These are phyloP conservation scores for Yarrowia divulgata DNA, from an alignment of 805 yeast species.

Conservation along the genomic window DNA sequence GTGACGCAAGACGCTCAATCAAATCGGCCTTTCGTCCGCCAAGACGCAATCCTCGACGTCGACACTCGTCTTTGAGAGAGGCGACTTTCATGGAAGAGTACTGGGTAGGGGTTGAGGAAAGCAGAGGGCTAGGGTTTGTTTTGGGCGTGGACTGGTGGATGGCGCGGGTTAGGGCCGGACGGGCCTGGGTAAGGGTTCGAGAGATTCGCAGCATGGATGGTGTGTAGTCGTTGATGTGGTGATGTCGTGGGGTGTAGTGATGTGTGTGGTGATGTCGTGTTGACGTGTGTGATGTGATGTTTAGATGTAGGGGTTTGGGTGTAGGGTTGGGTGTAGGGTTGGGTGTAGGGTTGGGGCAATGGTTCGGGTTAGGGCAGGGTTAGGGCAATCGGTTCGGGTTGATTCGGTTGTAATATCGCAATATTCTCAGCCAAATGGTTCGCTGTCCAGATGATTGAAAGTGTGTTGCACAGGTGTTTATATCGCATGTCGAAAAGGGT, in stretches of 20 bases:
- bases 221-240: neutral
- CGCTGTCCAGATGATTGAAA: neutral
- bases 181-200: conserved; percentile 3
- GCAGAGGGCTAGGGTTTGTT: conserved; percentile 49
- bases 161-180: conserved; percentile 41
- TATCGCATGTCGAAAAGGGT: neutral
- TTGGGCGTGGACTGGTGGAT: conserved; percentile 47
- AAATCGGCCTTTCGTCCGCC: conserved; percentile 69
- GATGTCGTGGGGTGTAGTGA: neutral
- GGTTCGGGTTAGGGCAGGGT: too few relatives aligned
- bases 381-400: too few relatives aligned
- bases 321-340: too few relatives aligned
- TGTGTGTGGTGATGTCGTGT: neutral
- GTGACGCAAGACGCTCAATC: conserved; percentile 50
- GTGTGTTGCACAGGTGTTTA: neutral
- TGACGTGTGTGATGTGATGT: too few relatives aligned
- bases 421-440: too few relatives aligned
- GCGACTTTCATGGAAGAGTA: conserved; percentile 58
- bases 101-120: conserved; percentile 45
- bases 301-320: too few relatives aligned
- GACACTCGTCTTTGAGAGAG: conserved; percentile 65
- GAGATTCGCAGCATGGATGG: conserved; percentile 22
- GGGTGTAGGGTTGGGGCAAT: too few relatives aligned
- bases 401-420: neutral
- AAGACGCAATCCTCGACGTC: conserved; percentile 63